Conservation (phyloP, 169 alveolate genomes). For the Eimeria acervulina region DNA sequence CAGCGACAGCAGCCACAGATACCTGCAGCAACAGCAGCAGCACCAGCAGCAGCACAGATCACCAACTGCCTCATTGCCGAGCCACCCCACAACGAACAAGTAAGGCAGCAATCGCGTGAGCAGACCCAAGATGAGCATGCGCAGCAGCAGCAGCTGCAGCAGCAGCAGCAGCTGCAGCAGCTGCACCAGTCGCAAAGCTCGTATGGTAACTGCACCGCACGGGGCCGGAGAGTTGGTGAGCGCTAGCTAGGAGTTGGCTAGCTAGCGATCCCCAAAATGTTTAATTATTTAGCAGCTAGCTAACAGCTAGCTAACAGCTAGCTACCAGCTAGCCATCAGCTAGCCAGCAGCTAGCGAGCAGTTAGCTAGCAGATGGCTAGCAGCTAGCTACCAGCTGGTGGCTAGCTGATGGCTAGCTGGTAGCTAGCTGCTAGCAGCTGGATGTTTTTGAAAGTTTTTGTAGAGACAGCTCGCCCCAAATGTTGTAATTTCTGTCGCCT, state of each 20-base stretch:
- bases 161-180: slow-evolving; percentile 26
- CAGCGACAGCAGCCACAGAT: background rate
- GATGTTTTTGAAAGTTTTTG: too few species aligned
- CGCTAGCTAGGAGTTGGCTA: background rate
- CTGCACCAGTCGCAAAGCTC: background rate
- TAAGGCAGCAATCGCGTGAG: too few species aligned
- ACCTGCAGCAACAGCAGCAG: background rate
- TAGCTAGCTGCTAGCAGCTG: too few species aligned
- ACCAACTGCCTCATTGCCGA: slow-evolving; percentile 27
- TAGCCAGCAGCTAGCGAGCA: too few species aligned
- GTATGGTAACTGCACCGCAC: background rate
- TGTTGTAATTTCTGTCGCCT: too few species aligned
- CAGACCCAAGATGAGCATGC: background rate
- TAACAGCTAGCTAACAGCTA: background rate
- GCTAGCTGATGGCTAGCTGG: background rate
- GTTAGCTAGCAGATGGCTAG: background rate
- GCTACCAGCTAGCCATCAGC: background rate
- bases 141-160: slow-evolving; percentile 19
- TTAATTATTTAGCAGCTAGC: background rate
- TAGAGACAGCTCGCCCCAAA: too few species aligned
- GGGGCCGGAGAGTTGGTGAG: background rate
- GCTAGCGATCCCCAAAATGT: too few species aligned
- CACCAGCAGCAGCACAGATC: slow-evolving; percentile 29
- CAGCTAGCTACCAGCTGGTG: slow-evolving; percentile 43
- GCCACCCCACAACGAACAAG: background rate